Percentiles rank a stretch among this genome's conserved stretches.
These are phyloP conservation scores for Secale cereale DNA, from an alignment of 176 grass and related monocot genomes.

Conservation along the genomic window DNA sequence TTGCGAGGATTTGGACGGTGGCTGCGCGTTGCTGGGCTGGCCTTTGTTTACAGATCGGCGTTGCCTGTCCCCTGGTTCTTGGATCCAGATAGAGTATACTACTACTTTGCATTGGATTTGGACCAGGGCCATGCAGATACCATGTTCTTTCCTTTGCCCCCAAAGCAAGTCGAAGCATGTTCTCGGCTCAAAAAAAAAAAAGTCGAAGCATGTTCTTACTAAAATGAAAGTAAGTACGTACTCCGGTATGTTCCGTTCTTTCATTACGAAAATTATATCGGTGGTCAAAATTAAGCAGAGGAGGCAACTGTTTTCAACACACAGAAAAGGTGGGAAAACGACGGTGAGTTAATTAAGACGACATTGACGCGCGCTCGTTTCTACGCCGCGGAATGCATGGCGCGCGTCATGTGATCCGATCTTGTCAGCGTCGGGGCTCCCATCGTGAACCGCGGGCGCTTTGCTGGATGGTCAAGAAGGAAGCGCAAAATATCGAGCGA, in stretches of 20 bases:
- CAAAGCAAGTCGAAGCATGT: not conserved
- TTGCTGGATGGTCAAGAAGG: too few species aligned
- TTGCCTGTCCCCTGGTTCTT: not conserved
- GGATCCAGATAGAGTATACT: not conserved
- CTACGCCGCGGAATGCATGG: not conserved
- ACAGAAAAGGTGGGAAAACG: not conserved
- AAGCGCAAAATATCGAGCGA: too few species aligned
- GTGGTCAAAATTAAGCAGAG: not conserved
- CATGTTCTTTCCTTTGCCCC: not conserved
- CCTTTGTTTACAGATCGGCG: not conserved
- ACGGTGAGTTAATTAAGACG: not conserved
- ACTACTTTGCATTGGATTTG: not conserved
- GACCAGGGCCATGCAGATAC: not conserved
- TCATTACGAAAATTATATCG: too few species aligned
- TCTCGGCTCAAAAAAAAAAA: not conserved
- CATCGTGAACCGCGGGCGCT: too few species aligned
- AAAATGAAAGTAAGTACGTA: too few species aligned
- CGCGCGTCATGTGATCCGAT: not conserved
- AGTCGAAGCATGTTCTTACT: not conserved
- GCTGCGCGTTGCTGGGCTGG: constrained; percentile 15
- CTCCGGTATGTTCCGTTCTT: too few species aligned
- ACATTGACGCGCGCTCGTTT: not conserved
- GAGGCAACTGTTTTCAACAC: not conserved
- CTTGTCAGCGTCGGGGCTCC: too few species aligned
- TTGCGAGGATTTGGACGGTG: not conserved